These are phyloP conservation scores for Gautieria morchelliformis DNA, from an alignment of 768 basidiomycete genomes.

Conservation along the genomic window DNA sequence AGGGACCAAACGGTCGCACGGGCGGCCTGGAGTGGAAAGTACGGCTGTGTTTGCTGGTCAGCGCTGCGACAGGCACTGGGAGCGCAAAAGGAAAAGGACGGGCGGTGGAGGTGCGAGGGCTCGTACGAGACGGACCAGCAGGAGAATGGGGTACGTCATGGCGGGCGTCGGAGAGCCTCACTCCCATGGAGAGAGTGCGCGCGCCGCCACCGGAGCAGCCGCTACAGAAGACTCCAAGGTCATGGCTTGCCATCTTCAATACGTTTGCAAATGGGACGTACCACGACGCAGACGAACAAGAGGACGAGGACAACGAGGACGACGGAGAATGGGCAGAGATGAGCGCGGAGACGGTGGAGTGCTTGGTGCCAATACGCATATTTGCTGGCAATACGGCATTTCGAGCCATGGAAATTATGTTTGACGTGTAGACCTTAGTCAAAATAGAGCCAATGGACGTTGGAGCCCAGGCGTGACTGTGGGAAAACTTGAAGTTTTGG, in stretches of 20 bases:
- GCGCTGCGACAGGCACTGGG: conserved; percentile 34
- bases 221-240: conserved; percentile 4
- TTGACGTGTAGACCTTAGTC: conserved; percentile 42
- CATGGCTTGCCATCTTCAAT: conserved; percentile 4
- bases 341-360: conserved; percentile 82
- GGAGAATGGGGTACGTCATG: conserved; percentile 62
- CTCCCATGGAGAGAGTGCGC: conserved; percentile 44
- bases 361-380: conserved; percentile 81
- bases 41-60: conserved; percentile 75
- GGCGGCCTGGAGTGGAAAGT: conserved; percentile 93
- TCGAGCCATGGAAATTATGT: conserved; percentile 67
- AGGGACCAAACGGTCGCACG: conserved; percentile 25
- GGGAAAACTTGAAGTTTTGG: neutral
- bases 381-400: conserved; percentile 88
- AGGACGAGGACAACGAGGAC: conserved; percentile 22
- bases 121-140: conserved; percentile 2
- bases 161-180: conserved; percentile 46
- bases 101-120: conserved; percentile 26
- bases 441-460: neutral
- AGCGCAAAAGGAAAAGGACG: conserved; percentile 44
- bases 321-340: conserved; percentile 54
- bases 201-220: conserved; percentile 14
- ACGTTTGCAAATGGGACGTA: conserved; percentile 26
- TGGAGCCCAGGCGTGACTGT: neutral
- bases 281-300: conserved; percentile 46